Conservation (phyloP, 495 filamentous ascomycete species). For the Aspergillus funiculosus region DNA sequence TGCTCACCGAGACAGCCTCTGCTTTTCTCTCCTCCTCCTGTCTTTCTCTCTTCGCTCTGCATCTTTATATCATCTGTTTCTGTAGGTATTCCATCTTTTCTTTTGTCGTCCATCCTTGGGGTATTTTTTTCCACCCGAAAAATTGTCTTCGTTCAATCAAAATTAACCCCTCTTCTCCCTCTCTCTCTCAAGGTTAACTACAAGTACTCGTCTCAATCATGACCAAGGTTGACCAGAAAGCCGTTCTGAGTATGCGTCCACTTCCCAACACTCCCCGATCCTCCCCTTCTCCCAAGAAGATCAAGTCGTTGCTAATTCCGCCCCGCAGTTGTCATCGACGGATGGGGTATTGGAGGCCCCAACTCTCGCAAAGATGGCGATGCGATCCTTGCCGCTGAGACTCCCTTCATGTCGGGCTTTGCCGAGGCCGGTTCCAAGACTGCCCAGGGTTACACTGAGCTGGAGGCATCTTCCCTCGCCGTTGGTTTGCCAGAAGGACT, state of each 20-base stretch:
- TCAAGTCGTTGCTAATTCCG: slow-evolving; percentile 25
- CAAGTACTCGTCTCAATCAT: slow-evolving; percentile 46
- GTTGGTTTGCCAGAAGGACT: slow-evolving; percentile 93
- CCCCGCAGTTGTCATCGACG: slow-evolving; percentile 85
- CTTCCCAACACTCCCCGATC: slow-evolving; percentile 2
- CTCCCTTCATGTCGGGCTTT: slow-evolving; percentile 85
- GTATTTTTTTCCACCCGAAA: slow-evolving; percentile 14
- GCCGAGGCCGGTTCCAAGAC: slow-evolving; percentile 54
- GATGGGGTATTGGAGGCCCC: slow-evolving; percentile 85
- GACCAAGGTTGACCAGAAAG: slow-evolving; percentile 83
- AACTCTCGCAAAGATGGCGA: slow-evolving; percentile 78
- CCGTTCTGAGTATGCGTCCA: slow-evolving; percentile 71
- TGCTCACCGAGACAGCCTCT: slow-evolving; percentile 6
- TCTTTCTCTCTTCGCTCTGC: slow-evolving; percentile 16
- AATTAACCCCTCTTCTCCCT: slow-evolving; percentile 15
- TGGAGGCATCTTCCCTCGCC: slow-evolving; percentile 92
- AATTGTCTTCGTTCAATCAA: slow-evolving; percentile 18
- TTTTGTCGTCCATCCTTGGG: slow-evolving; percentile 8
- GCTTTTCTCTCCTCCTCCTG: slow-evolving; percentile 16
- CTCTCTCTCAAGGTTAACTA: slow-evolving; percentile 2
- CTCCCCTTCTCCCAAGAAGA: slow-evolving; percentile 12
- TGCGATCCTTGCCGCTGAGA: slow-evolving; percentile 88
- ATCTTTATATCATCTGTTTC: background rate
- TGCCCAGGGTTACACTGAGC: slow-evolving; percentile 72
- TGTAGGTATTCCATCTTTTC: slow-evolving; percentile 1